Base-by-base conservation (phyloP, 306 rosid species). In the Sicyos edulis region DNA sequence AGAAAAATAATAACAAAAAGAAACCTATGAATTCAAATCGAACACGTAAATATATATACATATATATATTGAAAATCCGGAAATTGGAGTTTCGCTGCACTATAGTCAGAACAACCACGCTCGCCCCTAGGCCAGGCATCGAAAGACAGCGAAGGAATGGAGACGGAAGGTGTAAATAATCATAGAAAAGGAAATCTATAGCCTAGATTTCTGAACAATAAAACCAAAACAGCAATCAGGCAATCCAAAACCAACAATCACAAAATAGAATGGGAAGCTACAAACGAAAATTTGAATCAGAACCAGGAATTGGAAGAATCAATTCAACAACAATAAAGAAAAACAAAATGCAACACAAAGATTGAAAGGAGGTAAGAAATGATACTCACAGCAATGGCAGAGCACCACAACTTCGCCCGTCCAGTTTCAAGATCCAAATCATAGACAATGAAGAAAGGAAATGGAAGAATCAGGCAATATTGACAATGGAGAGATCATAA, bases 371-470 rank as follows among this genome's bases (percentile, higher is more conserved):
- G 73, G 16, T 67, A 47, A 67, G 7, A 50, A 49, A 26, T 22
- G 7, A 51, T 26, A 49, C 73, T 15, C 59, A 16, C 37, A 32
- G 1, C 40, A 47, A 67, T 1, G 56, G 72, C 17, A 6, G 16
- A 29, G 22, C 26, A n/a, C 3, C 0, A 20, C 13, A 66, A 24
- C 12, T 37, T 37, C 42, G 42, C 42, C 42, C 42, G 42, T 37
- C 42, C 42, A 40, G 45, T 0, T 44, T n/a, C 59, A 51, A 69
- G 73, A 69, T 69, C 59, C 55, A 69, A 69, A 69, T 69, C 59
- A 69, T 50, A 44, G 15, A 66, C 20, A 65, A 44, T 29, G 66
- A 19, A 64, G 3, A 44, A 42, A 42, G 21, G 50, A 20, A 42
- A 44, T 0, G 13, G 54, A 45, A 14, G 20, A 22, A 67, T 67